Percentiles rank a stretch among this genome's conserved stretches.
phyloP scores from a whole-genome alignment of 1,284 basidiomycete species.

The Leccinum cinnamomeum region DNA sequence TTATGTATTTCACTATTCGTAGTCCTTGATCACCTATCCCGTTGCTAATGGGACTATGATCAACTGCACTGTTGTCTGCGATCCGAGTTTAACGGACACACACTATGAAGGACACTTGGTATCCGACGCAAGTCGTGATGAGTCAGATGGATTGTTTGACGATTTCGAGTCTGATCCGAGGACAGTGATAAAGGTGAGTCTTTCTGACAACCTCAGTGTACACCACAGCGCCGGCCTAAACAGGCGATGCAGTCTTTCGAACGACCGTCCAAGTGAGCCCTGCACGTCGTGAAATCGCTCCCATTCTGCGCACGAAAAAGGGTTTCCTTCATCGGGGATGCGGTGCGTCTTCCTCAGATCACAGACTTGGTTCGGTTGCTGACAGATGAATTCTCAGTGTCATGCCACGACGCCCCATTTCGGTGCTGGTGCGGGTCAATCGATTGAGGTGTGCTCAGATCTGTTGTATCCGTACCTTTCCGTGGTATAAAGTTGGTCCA shows the following conservation, averaged over 20 bases:
- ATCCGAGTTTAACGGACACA: conserved; percentile 38
- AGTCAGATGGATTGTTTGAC: conserved; percentile 33
- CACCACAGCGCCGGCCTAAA: neutral
- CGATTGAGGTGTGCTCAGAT: conserved; percentile 31
- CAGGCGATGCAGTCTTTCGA: conserved; percentile 15
- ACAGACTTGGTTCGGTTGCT: neutral
- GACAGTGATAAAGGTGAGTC: conserved; percentile 40
- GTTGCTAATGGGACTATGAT: conserved; percentile 43
- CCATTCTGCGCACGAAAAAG: conserved; percentile 32
- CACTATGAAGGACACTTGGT: conserved; percentile 40
- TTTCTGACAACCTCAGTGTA: neutral
- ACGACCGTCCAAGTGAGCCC: conserved; percentile 30
- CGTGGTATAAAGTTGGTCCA: conserved; percentile 7
- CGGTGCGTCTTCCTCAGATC: conserved; percentile 23
- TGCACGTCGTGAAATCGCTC: conserved; percentile 35
- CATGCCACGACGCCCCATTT: conserved; percentile 35
- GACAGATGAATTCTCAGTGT: conserved; percentile 15
- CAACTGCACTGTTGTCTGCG: conserved; percentile 42
- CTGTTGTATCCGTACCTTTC: neutral
- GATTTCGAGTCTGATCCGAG: conserved; percentile 46
- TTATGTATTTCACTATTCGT: conserved; percentile 30
- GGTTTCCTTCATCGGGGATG: conserved; percentile 40
- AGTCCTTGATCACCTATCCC: conserved; percentile 45
- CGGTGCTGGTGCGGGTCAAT: conserved; percentile 33
- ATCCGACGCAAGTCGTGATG: conserved; percentile 29